Percentiles rank a stretch among this genome's conserved stretches.
Conservation (phyloP, 2,329 filamentous ascomycete genomes). For the Septoria linicola region DNA sequence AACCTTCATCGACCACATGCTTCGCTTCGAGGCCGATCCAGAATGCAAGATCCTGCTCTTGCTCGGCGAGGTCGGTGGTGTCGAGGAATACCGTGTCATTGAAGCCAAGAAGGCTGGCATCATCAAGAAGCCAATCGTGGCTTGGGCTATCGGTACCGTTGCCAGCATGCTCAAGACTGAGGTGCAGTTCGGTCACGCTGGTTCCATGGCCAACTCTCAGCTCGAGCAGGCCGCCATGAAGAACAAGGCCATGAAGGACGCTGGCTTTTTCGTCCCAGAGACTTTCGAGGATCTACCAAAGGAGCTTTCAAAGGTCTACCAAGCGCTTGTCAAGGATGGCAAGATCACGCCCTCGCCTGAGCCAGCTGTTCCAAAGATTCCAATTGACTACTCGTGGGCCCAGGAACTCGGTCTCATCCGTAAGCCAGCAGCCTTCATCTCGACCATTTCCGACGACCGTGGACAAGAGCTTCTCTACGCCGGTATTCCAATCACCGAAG, state of each 20-base stretch:
- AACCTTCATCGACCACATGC: conserved; percentile 97
- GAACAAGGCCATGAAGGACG: conserved; percentile 96
- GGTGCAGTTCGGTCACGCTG: conserved; percentile 98
- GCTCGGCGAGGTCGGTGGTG: conserved; percentile 97
- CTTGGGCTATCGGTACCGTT: conserved; percentile 98
- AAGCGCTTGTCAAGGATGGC: conserved; percentile 80
- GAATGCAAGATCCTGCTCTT: conserved; percentile 96
- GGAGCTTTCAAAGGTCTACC: conserved; percentile 76
- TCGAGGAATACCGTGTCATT: conserved; percentile 99
- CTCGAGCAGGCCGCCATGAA: conserved; percentile 95
- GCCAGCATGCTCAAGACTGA: conserved; percentile 99
- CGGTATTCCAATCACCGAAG: conserved; percentile 99
- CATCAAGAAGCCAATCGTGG: conserved; percentile 98
- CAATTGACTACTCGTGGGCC: conserved; percentile 99
- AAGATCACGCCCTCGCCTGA: conserved; percentile 83
- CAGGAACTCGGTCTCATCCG: conserved; percentile 99
- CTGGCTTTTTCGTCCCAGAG: conserved; percentile 88
- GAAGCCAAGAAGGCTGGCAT: conserved; percentile 91
- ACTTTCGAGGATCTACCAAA: conserved; percentile 94
- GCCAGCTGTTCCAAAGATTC: conserved; percentile 96
- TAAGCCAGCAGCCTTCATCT: conserved; percentile 99
- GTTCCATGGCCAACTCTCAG: conserved; percentile 98
- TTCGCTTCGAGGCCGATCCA: conserved; percentile 93
- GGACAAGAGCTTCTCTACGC: conserved; percentile 98
- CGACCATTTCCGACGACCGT: conserved; percentile 99